Evolutionary conservation across 1,284 basidiomycete species (phyloP).

Genomic region (Fistulinella staudtii): DNA sequence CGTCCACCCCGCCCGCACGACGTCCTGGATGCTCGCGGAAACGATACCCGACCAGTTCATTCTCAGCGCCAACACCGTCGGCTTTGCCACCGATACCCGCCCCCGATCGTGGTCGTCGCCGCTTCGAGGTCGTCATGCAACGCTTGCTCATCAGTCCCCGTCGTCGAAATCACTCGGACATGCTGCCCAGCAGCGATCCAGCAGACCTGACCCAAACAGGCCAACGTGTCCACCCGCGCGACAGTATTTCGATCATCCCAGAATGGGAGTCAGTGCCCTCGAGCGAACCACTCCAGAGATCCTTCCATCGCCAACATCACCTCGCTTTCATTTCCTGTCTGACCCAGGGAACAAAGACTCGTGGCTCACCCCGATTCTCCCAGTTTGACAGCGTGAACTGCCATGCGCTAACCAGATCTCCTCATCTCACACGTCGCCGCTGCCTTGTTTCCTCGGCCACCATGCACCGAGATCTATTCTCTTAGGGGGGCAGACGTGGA

Average conservation of each 20-base stretch:
- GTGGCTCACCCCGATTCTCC: too few relatives aligned
- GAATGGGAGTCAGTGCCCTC: constrained; percentile 7
- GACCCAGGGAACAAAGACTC: background rate
- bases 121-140: constrained; percentile 26
- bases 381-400: too few relatives aligned
- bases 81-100: constrained; percentile 21
- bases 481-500: background rate
- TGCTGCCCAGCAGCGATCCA: background rate
- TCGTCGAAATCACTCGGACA: too few relatives aligned
- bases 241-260: constrained; percentile 16
- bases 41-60: too few relatives aligned
- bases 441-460: too few relatives aligned
- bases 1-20: too few relatives aligned
- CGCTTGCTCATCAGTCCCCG: background rate
- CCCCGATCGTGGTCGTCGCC: constrained; percentile 22
- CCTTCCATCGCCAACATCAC: background rate
- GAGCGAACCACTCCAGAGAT: background rate
- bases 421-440: constrained; percentile 7
- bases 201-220: constrained; percentile 5
- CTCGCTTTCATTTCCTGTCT: background rate
- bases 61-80: too few relatives aligned
- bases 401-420: constrained; percentile 5
- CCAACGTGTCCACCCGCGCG: too few relatives aligned
- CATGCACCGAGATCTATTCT: constrained; percentile 1
- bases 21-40: too few relatives aligned